Percentiles rank a stretch among this genome's conserved stretches.
Conservation (phyloP, 495 filamentous ascomycete genomes). For the Penicillium maclennaniae region DNA sequence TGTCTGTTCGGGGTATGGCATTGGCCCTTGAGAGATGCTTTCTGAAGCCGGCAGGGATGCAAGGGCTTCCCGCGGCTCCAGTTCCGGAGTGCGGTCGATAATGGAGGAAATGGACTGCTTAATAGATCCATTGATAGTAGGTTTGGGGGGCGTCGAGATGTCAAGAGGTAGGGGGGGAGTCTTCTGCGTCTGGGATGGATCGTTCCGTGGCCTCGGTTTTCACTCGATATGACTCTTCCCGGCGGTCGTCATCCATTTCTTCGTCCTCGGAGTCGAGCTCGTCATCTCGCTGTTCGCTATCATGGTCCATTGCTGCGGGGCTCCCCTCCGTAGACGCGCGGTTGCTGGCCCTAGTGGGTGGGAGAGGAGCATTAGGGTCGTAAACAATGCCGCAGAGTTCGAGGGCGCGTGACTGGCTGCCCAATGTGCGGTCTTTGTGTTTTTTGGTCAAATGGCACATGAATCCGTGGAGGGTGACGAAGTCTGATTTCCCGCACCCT, state of each 20-base stretch:
- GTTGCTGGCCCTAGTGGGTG: conserved; percentile 32
- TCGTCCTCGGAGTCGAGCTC: conserved; percentile 40
- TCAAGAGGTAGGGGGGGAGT: conserved; percentile 6
- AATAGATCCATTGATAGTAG: conserved; percentile 27
- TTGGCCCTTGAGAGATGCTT: conserved; percentile 16
- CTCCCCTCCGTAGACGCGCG: conserved; percentile 42
- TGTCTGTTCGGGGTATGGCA: conserved; percentile 13
- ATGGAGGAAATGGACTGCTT: conserved; percentile 48
- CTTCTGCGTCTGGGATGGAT: conserved; percentile 16
- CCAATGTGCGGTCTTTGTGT: conserved; percentile 46
- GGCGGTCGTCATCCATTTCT: conserved; percentile 22
- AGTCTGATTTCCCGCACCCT: conserved; percentile 45
- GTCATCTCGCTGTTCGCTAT: conserved; percentile 30
- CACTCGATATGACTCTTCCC: conserved; percentile 19
- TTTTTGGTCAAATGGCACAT: conserved; percentile 52
- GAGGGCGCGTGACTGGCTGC: conserved; percentile 44
- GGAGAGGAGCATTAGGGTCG: conserved; percentile 41
- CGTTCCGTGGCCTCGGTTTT: conserved; percentile 33
- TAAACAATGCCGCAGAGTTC: conserved; percentile 45
- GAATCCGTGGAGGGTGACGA: conserved; percentile 46
- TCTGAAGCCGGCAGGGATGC: conserved; percentile 19
- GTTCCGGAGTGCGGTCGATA: conserved; percentile 39
- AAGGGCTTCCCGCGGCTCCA: conserved; percentile 24
- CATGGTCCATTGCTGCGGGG: conserved; percentile 28
- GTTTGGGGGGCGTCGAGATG: conserved; percentile 16